phyloP scores from a whole-genome alignment of 495 filamentous ascomycete genomes.

The Acidiella bohemica region DNA sequence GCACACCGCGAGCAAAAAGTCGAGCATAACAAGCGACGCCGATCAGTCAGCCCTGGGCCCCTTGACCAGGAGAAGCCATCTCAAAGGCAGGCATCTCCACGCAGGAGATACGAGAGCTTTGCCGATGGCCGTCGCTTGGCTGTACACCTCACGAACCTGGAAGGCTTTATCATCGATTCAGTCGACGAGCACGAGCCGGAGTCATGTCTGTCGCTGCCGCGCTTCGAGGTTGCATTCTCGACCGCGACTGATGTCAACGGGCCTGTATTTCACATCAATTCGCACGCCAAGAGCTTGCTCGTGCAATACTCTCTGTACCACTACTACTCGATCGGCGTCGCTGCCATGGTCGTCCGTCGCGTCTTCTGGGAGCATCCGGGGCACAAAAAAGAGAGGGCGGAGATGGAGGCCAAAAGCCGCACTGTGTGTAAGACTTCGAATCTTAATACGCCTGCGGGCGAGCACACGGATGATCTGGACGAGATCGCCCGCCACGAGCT shows the following conservation, averaged over 20 bases:
- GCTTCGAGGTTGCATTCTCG: constrained; percentile 72
- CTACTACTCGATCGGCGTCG: constrained; percentile 81
- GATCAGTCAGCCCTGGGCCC: constrained; percentile 32
- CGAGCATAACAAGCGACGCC: constrained; percentile 41
- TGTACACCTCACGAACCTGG: constrained; percentile 66
- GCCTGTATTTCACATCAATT: constrained; percentile 74
- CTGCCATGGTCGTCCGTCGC: constrained; percentile 56
- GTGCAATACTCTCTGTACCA: constrained; percentile 88
- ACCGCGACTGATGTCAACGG: constrained; percentile 77
- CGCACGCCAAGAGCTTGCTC: constrained; percentile 60
- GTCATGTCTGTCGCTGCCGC: constrained; percentile 72
- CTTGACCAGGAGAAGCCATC: constrained; percentile 36
- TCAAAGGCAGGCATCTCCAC: constrained; percentile 48
- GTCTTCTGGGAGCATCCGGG: constrained; percentile 44
- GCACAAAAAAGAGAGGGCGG: no score
- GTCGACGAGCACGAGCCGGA: constrained; percentile 73
- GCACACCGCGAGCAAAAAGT: constrained; percentile 56
- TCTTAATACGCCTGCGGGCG: constrained; percentile 3
- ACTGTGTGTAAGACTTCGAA: neutral
- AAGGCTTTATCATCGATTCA: constrained; percentile 79
- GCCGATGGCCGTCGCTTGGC: constrained; percentile 77
- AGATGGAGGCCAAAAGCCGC: neutral
- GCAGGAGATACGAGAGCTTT: constrained; percentile 33
- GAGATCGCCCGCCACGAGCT: constrained; percentile 40
- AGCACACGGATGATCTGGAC: constrained; percentile 1